These are phyloP conservation scores for Sphagnum magellanicum DNA, from an alignment of 228 moss, liverwort and hornwort species.

Conservation along the genomic window DNA sequence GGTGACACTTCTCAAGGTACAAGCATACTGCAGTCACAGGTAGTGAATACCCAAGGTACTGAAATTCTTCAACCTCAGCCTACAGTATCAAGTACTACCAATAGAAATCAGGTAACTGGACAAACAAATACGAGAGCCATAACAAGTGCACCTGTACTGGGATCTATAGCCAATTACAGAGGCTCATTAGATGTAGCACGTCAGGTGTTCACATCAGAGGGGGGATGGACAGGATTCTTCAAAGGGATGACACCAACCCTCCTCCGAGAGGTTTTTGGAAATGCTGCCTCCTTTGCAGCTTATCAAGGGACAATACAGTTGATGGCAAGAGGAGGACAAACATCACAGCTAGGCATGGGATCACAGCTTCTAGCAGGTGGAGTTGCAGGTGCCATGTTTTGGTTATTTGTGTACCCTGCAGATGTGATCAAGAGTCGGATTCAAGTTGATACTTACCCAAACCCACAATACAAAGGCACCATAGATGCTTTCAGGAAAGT, in stretches of 20 bases:
- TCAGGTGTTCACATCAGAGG: conserved; percentile 52
- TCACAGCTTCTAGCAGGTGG: conserved; percentile 58
- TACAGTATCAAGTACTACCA: neutral
- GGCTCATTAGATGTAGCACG: conserved; percentile 63
- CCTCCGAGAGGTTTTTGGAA: conserved; percentile 74
- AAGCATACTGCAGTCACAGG: neutral
- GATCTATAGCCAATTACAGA: conserved; percentile 13
- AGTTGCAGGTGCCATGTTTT: conserved; percentile 75
- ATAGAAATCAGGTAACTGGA: neutral
- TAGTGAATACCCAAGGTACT: neutral
- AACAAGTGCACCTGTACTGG: conserved; percentile 7
- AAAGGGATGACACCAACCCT: conserved; percentile 69
- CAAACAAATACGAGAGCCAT: conserved; percentile 14
- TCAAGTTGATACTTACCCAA: conserved; percentile 69
- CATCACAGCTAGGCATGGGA: conserved; percentile 37
- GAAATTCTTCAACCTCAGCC: neutral
- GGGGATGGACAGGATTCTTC: conserved; percentile 60
- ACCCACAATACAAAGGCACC: conserved; percentile 58
- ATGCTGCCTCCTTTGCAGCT: conserved; percentile 70
- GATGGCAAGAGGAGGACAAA: conserved; percentile 38
- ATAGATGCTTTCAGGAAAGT: conserved; percentile 75
- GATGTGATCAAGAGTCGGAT: conserved; percentile 86
- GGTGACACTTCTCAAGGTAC: too few species aligned
- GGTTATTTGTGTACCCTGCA: conserved; percentile 65
- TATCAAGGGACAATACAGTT: conserved; percentile 74